phyloP scores from a whole-genome alignment of 1,284 basidiomycete species.

The Apiotrichum mycotoxinovorans region DNA sequence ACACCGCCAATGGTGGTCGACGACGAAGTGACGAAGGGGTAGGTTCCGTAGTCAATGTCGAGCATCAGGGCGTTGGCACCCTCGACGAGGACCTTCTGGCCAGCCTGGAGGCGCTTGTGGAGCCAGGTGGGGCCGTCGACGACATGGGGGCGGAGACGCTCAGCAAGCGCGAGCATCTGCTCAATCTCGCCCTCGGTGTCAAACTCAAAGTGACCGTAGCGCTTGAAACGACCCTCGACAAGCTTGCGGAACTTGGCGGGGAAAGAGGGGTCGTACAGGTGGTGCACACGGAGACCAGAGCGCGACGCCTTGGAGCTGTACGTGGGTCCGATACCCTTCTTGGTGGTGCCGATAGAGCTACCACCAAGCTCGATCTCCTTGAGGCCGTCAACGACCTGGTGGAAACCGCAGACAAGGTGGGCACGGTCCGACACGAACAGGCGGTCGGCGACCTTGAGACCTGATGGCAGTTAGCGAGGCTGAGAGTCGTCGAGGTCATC shows the following conservation, averaged over 20 bases:
- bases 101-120: slow-evolving; percentile 57
- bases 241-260: slow-evolving; percentile 89
- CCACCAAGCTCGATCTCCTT: slow-evolving; percentile 97
- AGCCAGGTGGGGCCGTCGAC: slow-evolving; percentile 47
- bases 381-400: slow-evolving; percentile 97
- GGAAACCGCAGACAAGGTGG: slow-evolving; percentile 96
- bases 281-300: slow-evolving; percentile 91
- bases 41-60: slow-evolving; percentile 96
- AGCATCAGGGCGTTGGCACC: slow-evolving; percentile 98
- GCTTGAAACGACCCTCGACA: slow-evolving; percentile 96
- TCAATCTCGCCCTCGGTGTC: slow-evolving; percentile 95
- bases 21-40: slow-evolving; percentile 94
- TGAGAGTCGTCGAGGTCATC: no score
- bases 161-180: slow-evolving; percentile 86
- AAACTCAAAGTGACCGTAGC: slow-evolving; percentile 97
- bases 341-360: slow-evolving; percentile 92
- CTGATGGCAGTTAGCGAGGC: no score
- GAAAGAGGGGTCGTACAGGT: slow-evolving; percentile 89
- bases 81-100: slow-evolving; percentile 85
- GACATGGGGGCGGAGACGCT: slow-evolving; percentile 81
- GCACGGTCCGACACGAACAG: slow-evolving; percentile 93
- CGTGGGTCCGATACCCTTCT: slow-evolving; percentile 96
- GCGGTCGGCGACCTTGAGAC: slow-evolving; percentile 78
- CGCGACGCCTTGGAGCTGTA: slow-evolving; percentile 97
- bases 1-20: slow-evolving; percentile 89